These are phyloP conservation scores for Byssothecium circinans DNA, from an alignment of 2,329 filamentous ascomycete species.

Conservation along the genomic window DNA sequence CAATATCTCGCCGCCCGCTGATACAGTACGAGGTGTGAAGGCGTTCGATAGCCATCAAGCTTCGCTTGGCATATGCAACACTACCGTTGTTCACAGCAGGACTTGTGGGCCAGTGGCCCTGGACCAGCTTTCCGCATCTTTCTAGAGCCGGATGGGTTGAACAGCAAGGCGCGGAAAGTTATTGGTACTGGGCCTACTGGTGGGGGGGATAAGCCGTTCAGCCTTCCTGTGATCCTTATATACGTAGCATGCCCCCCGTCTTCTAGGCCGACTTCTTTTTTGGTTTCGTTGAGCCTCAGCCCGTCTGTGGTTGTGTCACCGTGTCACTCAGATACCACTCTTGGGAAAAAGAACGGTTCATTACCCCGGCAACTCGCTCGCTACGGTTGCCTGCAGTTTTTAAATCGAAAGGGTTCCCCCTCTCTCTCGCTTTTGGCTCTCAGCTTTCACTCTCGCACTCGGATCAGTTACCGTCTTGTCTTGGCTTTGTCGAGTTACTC, in stretches of 20 bases:
- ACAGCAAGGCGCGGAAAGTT: too few species aligned
- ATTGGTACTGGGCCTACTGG: too few species aligned
- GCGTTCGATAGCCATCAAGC: conserved; percentile 21
- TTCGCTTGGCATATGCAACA: conserved; percentile 35
- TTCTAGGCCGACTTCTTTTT: too few species aligned
- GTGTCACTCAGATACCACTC: conserved; percentile 1
- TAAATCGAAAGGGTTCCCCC: too few species aligned
- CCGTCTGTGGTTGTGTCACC: too few species aligned
- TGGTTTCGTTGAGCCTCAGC: too few species aligned
- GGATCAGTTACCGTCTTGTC: too few species aligned
- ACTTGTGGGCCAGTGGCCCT: conserved; percentile 4
- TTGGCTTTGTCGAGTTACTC: not conserved
- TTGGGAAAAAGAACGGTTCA: conserved; percentile 5
- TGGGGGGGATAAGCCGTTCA: too few species aligned
- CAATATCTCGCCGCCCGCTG: not conserved
- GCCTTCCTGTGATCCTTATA: too few species aligned
- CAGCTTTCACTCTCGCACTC: too few species aligned
- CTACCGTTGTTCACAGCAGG: conserved; percentile 23
- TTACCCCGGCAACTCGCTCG: conserved; percentile 41
- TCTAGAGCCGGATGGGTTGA: not conserved
- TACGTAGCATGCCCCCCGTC: too few species aligned
- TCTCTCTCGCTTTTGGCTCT: conserved; percentile 9
- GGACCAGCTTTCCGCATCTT: too few species aligned
- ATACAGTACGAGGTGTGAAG: conserved; percentile 4
- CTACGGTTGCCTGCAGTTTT: conserved; percentile 39